Base-by-base conservation (phyloP, 768 basidiomycete species). In the Hygrophoropsis aurantiaca region DNA sequence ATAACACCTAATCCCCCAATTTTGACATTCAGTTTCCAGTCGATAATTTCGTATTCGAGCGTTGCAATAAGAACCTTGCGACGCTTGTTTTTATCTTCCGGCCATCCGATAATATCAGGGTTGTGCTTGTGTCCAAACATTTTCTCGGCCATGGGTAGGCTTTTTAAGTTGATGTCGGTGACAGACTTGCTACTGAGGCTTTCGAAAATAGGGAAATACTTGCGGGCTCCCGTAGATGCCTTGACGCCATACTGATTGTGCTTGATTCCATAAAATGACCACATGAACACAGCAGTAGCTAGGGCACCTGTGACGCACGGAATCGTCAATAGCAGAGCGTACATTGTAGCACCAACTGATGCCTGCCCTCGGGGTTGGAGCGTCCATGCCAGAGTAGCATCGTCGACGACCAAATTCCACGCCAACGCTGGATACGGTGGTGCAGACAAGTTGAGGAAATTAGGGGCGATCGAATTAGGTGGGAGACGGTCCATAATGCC, bases 11-110 rank as follows among this genome's bases (percentile, higher is more conserved):
- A 77, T 68, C 94, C 94, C 71, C 94, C 94, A 54, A 95, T 95
- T 76, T 95, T 95, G 75, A 97, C 94, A 68, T 97, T 97, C 52
- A 94, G 69, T 69, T 94, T 94, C 93, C 94, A 97, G 61, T 95
- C 94, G 59, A 97, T 84, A 61, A 97, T 89, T 66, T 97, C 94
- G 68, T 97, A 97, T 68, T 97, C 94, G 42, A 97, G 77, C 0
- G 94, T 95, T 15, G 94, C 74, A 51, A 97, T 97, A 37, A 97
- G 78, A 21, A 94, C 91, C 66, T 87, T 91, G 63, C 94, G 79
- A 40, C 93, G 83, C 68, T 95, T 97, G 59, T 85, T 78, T 71
- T 85, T 87, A 70, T 89, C 86, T 62, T 97, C 94, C 0, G 94
- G 94, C 94, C 94, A 97, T n/a, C 94, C 94, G 48, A 97, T 92